Percentiles rank a stretch among this genome's conserved stretches.
phyloP scores from a whole-genome alignment of 129 eudicot genomes.

The Tagetes patula region DNA sequence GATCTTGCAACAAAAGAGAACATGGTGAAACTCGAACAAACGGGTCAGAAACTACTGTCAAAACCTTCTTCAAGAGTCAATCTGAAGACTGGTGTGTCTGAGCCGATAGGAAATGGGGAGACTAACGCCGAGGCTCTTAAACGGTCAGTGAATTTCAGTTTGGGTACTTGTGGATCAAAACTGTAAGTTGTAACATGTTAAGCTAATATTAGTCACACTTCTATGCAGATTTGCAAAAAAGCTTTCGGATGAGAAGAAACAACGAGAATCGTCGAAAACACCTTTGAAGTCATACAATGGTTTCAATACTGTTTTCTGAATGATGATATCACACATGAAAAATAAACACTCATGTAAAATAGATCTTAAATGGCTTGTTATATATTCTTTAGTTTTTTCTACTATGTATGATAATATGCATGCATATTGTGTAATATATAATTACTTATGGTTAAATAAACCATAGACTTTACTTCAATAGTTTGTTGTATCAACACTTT shows the following conservation, averaged over 20 bases:
- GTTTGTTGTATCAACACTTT: no score
- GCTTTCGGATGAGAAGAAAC: slow-evolving; percentile 59
- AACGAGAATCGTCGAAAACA: slow-evolving; percentile 30
- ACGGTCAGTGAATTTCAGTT: slow-evolving; percentile 28
- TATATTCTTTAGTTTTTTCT: no score
- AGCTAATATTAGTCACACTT: neutral
- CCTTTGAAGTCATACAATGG: neutral
- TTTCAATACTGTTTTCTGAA: neutral
- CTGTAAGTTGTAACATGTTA: neutral
- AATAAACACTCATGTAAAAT: neutral
- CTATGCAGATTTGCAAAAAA: slow-evolving; percentile 54
- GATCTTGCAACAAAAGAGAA: slow-evolving; percentile 52
- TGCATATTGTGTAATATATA: no score
- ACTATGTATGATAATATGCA: no score
- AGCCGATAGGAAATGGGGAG: slow-evolving; percentile 35
- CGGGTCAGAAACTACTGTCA: slow-evolving; percentile 46
- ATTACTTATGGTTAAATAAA: no score
- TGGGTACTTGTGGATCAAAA: neutral
- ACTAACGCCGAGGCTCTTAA: slow-evolving; percentile 51
- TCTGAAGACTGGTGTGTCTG: slow-evolving; percentile 37
- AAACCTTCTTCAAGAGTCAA: slow-evolving; percentile 51
- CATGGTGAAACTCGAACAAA: slow-evolving; percentile 37
- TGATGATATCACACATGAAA: neutral
- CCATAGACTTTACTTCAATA: no score
- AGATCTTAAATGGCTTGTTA: no score